These are phyloP conservation scores for Gloeopeniophorella convolvens DNA, from an alignment of 768 basidiomycete species.

Conservation along the genomic window DNA sequence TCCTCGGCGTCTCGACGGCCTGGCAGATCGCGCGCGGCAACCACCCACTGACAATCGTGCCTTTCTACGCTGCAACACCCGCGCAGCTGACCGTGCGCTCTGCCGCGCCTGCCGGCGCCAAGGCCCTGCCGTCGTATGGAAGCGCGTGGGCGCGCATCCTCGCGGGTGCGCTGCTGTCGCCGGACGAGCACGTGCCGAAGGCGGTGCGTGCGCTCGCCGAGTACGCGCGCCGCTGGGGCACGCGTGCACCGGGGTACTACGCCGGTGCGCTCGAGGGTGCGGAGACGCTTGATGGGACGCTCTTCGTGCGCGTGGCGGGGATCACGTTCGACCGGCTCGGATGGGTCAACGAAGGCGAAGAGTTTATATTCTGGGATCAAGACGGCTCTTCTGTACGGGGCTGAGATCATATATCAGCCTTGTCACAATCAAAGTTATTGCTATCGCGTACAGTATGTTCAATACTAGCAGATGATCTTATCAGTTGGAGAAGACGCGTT, in stretches of 20 bases:
- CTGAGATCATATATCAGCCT: too few species aligned
- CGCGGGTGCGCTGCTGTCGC: constrained; percentile 45
- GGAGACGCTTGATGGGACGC: constrained; percentile 50
- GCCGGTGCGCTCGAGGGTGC: constrained; percentile 37
- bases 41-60: constrained; percentile 40
- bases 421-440: too few species aligned
- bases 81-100: constrained; percentile 19
- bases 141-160: constrained; percentile 50
- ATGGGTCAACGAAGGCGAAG: constrained; percentile 8
- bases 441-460: too few species aligned
- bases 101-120: constrained; percentile 15
- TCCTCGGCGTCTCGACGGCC: constrained; percentile 43
- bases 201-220: constrained; percentile 44
- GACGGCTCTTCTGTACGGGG: neutral
- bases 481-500: too few species aligned
- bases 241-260: constrained; percentile 30
- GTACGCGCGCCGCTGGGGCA: constrained; percentile 39
- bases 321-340: constrained; percentile 36
- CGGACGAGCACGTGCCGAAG: constrained; percentile 51
- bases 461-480: too few species aligned
- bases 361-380: neutral
- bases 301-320: constrained; percentile 54
- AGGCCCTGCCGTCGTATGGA: neutral
- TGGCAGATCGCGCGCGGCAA: constrained; percentile 55
- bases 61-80: constrained; percentile 36